Evolutionary conservation across 1,284 basidiomycete genomes (phyloP), one percentile per base, ranked within the genome.

Genomic region (Irpex lacteus): DNA sequence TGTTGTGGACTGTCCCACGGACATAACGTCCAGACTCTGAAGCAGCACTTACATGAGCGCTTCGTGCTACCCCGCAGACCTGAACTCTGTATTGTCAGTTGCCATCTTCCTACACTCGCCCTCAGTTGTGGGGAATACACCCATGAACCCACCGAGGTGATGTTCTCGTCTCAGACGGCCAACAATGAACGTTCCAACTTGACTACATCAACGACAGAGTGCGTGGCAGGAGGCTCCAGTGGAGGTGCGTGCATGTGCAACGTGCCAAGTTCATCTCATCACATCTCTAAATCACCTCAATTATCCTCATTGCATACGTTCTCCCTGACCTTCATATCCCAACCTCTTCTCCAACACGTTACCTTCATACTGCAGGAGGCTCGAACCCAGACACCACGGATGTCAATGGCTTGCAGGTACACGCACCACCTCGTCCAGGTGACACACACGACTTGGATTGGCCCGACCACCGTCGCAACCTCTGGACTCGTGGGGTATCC

Each of bases 351-450:
- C 44, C 47, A 8, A 44, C 44, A 21, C 44, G 18, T 55, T 47
- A 44, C 15, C 11, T 11, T 11, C 40, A 15, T 44, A 44, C 34
- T 59, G 57, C 36, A 38, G 13, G 50, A 49, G 52, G 56, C 26
- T 34, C 54, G n/a, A 56, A 36, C 13, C 36, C 7, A 8, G 38
- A 44, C 36, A 54, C 64, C 19, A 40, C 26, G 26, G 26, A 50
- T 56, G 36, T 21, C 49, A 60, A 60, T 49, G 61, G 53, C 57
- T 55, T 9, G 11, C 57, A 13, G 32, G 49, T 53, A 47, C 53
- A 59, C 26, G 38, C 59, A 19, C 54, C 61, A 26, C 49, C 21
- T 57, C 47, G 49, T 40, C 56, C 40, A 44, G 40, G 40, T 44
- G 8, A 11, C 40, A 44, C 40, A 44, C 40, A 9, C 15, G 40